These are phyloP conservation scores for Mortierella hygrophila DNA, from an alignment of 192 early-diverging fungal species.

Conservation along the genomic window DNA sequence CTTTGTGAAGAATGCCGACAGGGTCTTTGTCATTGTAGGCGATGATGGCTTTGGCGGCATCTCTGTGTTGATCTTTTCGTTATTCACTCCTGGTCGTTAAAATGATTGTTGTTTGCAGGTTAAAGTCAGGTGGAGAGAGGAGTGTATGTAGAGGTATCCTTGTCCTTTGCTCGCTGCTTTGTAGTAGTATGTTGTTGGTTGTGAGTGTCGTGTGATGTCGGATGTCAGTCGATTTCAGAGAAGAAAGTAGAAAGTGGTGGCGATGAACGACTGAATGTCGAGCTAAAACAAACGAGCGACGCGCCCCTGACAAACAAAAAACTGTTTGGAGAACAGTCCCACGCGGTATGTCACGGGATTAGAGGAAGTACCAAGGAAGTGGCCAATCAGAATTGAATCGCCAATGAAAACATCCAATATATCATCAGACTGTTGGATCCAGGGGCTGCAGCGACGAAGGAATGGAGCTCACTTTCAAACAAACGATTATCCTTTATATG, in stretches of 20 bases:
- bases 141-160: background rate
- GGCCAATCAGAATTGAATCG: too few species aligned
- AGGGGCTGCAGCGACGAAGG: slow-evolving; percentile 13
- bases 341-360: background rate
- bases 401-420: too few species aligned
- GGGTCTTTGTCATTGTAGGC: slow-evolving; percentile 16
- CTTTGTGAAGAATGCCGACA: slow-evolving; percentile 28
- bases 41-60: slow-evolving; percentile 43
- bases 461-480: slow-evolving; percentile 16
- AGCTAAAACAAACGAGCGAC: background rate
- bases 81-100: background rate
- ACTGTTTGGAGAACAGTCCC: background rate
- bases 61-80: background rate
- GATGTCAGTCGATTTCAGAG: background rate
- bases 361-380: too few species aligned
- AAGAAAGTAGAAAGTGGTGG: background rate
- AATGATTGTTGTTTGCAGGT: background rate
- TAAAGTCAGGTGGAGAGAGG: background rate
- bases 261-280: background rate
- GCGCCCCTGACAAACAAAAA: background rate
- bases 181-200: background rate
- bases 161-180: background rate
- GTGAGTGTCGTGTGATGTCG: background rate
- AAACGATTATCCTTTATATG: slow-evolving; percentile 29
- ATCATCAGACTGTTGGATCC: slow-evolving; percentile 12